A percentile compares a stretch with the other conserved stretches of the same genome.
Evolutionary conservation across 305 asterid genomes (phyloP).

Genomic region (Fraxinus latifolia): DNA sequence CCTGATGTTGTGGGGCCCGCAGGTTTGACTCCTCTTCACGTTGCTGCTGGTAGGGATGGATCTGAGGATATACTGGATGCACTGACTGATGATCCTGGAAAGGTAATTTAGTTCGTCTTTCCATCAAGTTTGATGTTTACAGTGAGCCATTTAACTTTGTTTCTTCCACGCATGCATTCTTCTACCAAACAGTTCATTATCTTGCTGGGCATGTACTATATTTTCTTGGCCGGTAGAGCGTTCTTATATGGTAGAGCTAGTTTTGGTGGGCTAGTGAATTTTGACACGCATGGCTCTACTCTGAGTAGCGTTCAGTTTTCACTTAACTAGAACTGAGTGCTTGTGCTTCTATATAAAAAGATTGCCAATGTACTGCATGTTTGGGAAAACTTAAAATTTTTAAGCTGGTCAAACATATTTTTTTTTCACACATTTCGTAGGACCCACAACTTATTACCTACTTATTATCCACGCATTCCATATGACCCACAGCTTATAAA

Average conservation of each 20-base stretch:
- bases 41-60: constrained; percentile 75
- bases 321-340: neutral
- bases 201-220: neutral
- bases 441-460: neutral
- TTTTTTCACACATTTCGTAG: neutral
- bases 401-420: neutral
- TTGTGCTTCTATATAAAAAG: neutral
- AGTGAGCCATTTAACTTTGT: neutral
- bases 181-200: neutral
- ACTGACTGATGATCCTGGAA: constrained; percentile 66
- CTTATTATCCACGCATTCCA: neutral
- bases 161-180: neutral
- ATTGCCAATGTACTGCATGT: neutral
- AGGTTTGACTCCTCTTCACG: constrained; percentile 80
- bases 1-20: constrained; percentile 68
- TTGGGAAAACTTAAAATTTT: neutral
- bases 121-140: neutral
- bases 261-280: neutral
- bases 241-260: neutral
- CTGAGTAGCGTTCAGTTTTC: neutral
- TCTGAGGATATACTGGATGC: constrained; percentile 68
- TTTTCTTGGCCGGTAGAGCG: neutral
- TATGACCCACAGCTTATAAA: neutral
- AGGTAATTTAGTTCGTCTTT: constrained; percentile 36
- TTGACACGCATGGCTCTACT: neutral